A percentile compares a stretch with the other conserved stretches of the same genome.
These are phyloP conservation scores for Debaryomycetaceae sp. DNA, from an alignment of 1,139 yeast species.

Conservation along the genomic window DNA sequence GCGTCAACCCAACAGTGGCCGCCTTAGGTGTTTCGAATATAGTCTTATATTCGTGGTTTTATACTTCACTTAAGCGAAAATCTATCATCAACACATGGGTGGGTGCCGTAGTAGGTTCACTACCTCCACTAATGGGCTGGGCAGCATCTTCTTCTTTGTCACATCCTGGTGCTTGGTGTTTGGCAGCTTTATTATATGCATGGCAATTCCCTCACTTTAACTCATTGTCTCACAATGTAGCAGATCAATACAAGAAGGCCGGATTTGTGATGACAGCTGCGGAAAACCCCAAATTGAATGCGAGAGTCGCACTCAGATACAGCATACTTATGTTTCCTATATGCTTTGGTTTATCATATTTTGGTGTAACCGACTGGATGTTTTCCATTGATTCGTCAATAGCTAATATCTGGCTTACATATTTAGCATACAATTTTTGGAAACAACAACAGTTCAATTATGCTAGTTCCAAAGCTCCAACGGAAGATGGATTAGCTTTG, in stretches of 20 bases:
- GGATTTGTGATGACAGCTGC: constrained; percentile 97
- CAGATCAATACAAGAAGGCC: constrained; percentile 83
- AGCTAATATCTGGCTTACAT: constrained; percentile 82
- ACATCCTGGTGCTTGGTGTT: constrained; percentile 94
- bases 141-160: constrained; percentile 81
- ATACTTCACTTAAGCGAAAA: constrained; percentile 84
- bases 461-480: constrained; percentile 33
- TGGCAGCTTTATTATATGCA: constrained; percentile 85
- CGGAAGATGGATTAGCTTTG: constrained; percentile 50
- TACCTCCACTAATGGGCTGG: constrained; percentile 99
- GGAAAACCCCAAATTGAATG: constrained; percentile 86
- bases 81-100: constrained; percentile 95
- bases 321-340: constrained; percentile 89
- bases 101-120: constrained; percentile 97
- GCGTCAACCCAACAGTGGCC: constrained; percentile 87
- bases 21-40: constrained; percentile 74
- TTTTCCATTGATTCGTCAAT: constrained; percentile 78
- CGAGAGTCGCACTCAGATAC: constrained; percentile 88
- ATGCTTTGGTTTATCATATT: constrained; percentile 79
- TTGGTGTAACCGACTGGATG: constrained; percentile 76
- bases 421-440: constrained; percentile 83
- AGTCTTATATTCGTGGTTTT: constrained; percentile 79
- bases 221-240: constrained; percentile 82
- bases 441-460: constrained; percentile 64
- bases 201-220: constrained; percentile 99